These are phyloP conservation scores for Amanita exitialis DNA, from an alignment of 768 basidiomycete species.

Conservation along the genomic window DNA sequence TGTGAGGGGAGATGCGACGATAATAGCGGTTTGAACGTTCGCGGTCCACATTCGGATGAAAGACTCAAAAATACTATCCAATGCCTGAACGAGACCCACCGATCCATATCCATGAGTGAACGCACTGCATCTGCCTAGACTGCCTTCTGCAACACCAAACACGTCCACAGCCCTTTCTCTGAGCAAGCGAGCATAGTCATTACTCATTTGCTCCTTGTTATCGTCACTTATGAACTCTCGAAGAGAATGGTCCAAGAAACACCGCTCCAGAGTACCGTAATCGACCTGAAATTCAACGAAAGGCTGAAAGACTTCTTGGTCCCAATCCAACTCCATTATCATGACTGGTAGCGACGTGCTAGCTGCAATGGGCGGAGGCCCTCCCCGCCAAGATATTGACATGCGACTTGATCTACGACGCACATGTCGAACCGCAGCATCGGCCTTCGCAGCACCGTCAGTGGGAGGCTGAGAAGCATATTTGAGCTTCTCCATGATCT, in stretches of 20 bases:
- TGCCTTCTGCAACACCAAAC: conserved; percentile 73
- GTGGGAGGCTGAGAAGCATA: conserved; percentile 19
- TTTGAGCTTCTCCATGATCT: conserved; percentile 67
- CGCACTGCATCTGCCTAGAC: conserved; percentile 57
- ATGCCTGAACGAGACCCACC: conserved; percentile 57
- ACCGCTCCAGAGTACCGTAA: conserved; percentile 70
- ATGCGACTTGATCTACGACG: conserved; percentile 51
- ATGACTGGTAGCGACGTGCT: conserved; percentile 14
- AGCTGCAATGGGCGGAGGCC: conserved; percentile 17
- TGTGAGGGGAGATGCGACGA: conserved; percentile 17
- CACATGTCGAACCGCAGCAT: conserved; percentile 17
- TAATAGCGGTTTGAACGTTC: conserved; percentile 31
- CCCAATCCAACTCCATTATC: conserved; percentile 60
- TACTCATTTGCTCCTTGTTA: conserved; percentile 26
- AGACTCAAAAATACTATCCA: conserved; percentile 60
- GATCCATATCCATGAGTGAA: conserved; percentile 91
- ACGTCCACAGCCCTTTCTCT: conserved; percentile 70
- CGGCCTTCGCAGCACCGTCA: conserved; percentile 15
- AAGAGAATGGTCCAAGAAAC: conserved; percentile 52
- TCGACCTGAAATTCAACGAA: conserved; percentile 88
- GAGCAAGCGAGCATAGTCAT: conserved; percentile 52
- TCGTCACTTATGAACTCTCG: conserved; percentile 35
- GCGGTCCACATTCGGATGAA: conserved; percentile 63
- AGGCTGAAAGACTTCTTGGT: conserved; percentile 86
- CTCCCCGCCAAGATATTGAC: conserved; percentile 54